phyloP scores from a whole-genome alignment of 805 yeast genomes.

The Candida ipomoeae region DNA sequence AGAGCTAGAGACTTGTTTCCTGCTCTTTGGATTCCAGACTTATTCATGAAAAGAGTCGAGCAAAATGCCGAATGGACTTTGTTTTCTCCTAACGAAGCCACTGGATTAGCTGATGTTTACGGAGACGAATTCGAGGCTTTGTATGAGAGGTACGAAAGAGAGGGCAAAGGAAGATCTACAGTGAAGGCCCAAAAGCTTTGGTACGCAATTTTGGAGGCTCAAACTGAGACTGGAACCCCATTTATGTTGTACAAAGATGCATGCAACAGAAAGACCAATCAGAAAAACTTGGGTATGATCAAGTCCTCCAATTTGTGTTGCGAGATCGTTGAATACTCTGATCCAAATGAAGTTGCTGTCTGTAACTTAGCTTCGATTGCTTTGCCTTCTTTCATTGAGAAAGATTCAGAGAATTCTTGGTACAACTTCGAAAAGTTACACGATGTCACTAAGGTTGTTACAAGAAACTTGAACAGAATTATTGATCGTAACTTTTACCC shows the following conservation, averaged over 20 bases:
- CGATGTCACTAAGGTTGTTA: constrained; percentile 49
- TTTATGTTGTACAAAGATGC: constrained; percentile 63
- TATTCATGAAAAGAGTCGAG: constrained; percentile 60
- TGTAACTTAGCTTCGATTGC: constrained; percentile 61
- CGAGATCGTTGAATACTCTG: constrained; percentile 59
- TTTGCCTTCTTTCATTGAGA: constrained; percentile 52
- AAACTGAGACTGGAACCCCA: constrained; percentile 63
- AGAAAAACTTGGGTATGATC: constrained; percentile 56
- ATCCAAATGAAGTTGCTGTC: constrained; percentile 56
- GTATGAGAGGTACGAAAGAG: constrained; percentile 49
- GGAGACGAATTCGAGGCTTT: constrained; percentile 54
- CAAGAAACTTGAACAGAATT: constrained; percentile 52
- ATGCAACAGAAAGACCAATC: constrained; percentile 55
- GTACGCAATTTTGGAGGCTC: constrained; percentile 58
- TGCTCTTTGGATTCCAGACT: constrained; percentile 60
- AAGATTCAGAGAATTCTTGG: constrained; percentile 39
- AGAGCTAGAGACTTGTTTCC: constrained; percentile 62
- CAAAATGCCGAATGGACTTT: constrained; percentile 53
- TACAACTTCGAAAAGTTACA: constrained; percentile 55
- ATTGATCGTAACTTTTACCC: constrained; percentile 57
- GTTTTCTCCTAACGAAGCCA: constrained; percentile 57
- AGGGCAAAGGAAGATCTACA: constrained; percentile 46
- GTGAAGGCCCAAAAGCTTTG: constrained; percentile 59
- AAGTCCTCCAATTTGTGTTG: constrained; percentile 61
- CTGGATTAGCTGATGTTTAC: constrained; percentile 51